Base-by-base conservation (phyloP, 305 asterid species). In the Solanum hybrid region DNA sequence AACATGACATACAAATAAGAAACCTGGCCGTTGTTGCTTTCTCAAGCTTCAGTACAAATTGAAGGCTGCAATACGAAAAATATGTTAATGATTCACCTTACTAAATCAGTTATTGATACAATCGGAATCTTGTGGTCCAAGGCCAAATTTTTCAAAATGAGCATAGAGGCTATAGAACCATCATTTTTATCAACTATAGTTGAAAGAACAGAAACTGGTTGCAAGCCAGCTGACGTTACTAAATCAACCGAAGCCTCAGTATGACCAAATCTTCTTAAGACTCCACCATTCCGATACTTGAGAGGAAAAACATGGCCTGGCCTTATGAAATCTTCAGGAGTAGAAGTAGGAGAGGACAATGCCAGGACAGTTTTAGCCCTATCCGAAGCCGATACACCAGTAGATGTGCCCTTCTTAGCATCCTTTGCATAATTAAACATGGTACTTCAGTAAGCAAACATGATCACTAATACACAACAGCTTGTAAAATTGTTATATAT, bases 281-380 rank as follows among this genome's bases (percentile, higher is more conserved):
- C 95, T 61, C 99, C 98, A 14, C 98, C 98, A 51, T 93, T 92
- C 87, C 95, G 91, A 84, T 96, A 96, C 94, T 97, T 95, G 33
- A 95, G 94, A 28, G 98, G 99, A 89, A 95, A 97, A 9, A 97
- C 96, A 91, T 97, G 99, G 80, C 98, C 98, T 5, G 99, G 98
- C 92, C 94, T 94, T 91, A 91, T 91, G 90, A 97, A 97, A 92
- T 97, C 97, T 73, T 91, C 94, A 3, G 98, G 95, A 89, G 76
- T 92, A 5, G 99, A 96, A 36, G 92, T 77, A 5, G 95, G 93
- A 57, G 97, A 95, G 8, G 98, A 92, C 39, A 97, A 93, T 28
- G 95, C 95, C 69, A 94, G 93, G 18, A 96, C 96, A 3, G 98
- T 96, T 90, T 92, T 94, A 9, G 98, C 97, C 91, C 99, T 92